Base-by-base conservation (phyloP, 495 filamentous ascomycete species). In the Hyaloscypha finlandica region DNA sequence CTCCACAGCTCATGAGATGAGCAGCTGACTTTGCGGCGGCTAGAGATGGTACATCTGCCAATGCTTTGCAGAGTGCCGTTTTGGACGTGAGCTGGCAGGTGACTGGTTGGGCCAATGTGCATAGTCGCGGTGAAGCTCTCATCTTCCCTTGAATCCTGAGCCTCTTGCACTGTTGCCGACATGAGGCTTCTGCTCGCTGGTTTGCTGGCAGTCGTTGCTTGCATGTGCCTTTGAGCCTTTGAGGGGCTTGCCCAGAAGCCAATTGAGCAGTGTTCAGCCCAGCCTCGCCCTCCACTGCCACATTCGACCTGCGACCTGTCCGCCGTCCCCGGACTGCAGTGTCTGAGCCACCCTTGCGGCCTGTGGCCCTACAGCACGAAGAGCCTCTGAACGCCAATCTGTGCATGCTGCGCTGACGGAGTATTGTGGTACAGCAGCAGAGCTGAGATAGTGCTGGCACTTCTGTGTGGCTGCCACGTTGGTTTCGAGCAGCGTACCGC, bases 21-120 rank as follows among this genome's bases (percentile, higher is more conserved):
- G n/a, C 25, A 39, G 51, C 19, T 52, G 42, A 51, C 25, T 25
- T 63, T 63, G 39, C 45, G 6, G 60, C 60, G 60, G 39, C 16
- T 63, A 63, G 22, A 33, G 57, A 14, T 59, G 57, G 32, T 48
- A 48, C 42, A 19, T 19, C 8, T 14, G 16, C 42, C 42, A 48
- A 16, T 48, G 16, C 42, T 48, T 48, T 48, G 42, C 42, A 48
- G 4, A 48, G 16, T 48, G 1, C 12, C 11, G 1, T 48, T 48
- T 19, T 48, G 42, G 42, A 48, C 0, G 42, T 48, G 42, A 53
- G 53, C 53, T 56, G 53, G 30, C 53, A 56, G 22, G 53, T 56
- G 53, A 56, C 42, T 1, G 16, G 42, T 48, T 48, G 42, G 42
- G 42, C 42, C 42, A 48, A 48, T 48, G 42, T 48, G 42, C 42